Evolutionary conservation across 371 early-diverging fungal species (phyloP), one percentile per base, ranked within the genome.

Genomic region (Parasitella parasitica): DNA sequence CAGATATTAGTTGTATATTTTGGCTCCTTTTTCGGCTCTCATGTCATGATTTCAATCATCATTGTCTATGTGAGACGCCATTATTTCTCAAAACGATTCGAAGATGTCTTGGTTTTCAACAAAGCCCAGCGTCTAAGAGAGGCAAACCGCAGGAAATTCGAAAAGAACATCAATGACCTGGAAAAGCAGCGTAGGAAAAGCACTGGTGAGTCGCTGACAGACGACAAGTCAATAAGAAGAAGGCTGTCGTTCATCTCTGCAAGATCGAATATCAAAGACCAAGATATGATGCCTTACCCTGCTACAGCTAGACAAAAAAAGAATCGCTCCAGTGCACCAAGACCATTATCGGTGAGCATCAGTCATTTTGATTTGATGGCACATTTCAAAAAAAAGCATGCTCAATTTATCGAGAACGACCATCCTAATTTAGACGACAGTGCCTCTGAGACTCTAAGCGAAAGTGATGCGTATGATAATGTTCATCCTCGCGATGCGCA

Each of bases 81-180:
- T 43, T 78, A 75, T 20, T 81, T 81, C 37, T 77, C 78, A 15
- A 78, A 76, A 26, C 67, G 81, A n/a, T 81, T 81, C 38, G 75
- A 81, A 30, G 81, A 81, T 43, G 59, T 78, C 32, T 54, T 81
- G 6, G 24, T 65, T 5, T 76, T 69, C 54, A 79, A 79, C 52
- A 76, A 72, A 38, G 71, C 64, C 2, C 64, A 63, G 1, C 74
- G 64, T 12, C 32, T 69, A 32, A 60, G 68, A 18, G 80, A 79
- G 38, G 68, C 66, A n/a, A 70, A 71, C 18, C 49, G 64, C 8
- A 59, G 75, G 4, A 63, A 65, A 34, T 63, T 74, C 37, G 72
- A 68, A 58, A 51, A 50, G 15, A 72, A 57, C 15, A 16, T 69
- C 5, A 37, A 37, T 34, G 65, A 69, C 6, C 13, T 64, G 15